Evolutionary conservation across 2,329 filamentous ascomycete species (phyloP), one percentile per base, ranked within the genome.

Genomic region (Calycina herbarum): DNA sequence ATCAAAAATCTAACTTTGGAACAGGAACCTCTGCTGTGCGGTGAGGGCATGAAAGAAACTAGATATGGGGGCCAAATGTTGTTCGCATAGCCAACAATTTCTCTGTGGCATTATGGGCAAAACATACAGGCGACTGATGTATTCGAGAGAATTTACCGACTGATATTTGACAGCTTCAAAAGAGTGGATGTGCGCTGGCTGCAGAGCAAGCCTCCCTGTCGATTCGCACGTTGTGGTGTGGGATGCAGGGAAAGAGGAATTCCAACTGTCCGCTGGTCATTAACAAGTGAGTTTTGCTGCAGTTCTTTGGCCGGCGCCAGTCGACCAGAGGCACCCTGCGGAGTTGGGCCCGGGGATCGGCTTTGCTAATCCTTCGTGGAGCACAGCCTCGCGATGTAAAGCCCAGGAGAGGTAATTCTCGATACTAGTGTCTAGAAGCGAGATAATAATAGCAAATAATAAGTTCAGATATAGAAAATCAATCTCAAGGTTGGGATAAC

Each of bases 171-270:
- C 45, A 24, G 24, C n/a, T 20, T 24, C 20, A 24, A 51, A 33
- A 51, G n/a, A 24, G 45, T 51, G 45, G 45, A 51, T 27, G 45
- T 51, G 45, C 7, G 20, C 8, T 20, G 20, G 45, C 45, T 51
- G 45, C 45, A 51, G 45, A 24, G 45, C 45, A 51, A 51, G 45
- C 45, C 45, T 51, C 45, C 45, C 20, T 51, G 45, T 27, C 45
- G 45, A 51, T 51, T 51, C 45, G 45, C 45, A 51, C 45, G 45
- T 51, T 51, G 45, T 51, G 42, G 15, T 45, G 40, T 15, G 40
- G 40, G 40, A 45, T 45, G 15, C 40, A 45, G 40, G 40, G 40
- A 45, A 45, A 45, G 40, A 45, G 40, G 40, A 45, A 15, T 20
- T 20, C 20, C 20, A 20, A 20, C 20, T 20, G 20, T 20, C 20